Percentiles rank a stretch among this genome's conserved stretches.
Conservation (phyloP, 2,329 filamentous ascomycete species). For the Bipolaris gigantea region DNA sequence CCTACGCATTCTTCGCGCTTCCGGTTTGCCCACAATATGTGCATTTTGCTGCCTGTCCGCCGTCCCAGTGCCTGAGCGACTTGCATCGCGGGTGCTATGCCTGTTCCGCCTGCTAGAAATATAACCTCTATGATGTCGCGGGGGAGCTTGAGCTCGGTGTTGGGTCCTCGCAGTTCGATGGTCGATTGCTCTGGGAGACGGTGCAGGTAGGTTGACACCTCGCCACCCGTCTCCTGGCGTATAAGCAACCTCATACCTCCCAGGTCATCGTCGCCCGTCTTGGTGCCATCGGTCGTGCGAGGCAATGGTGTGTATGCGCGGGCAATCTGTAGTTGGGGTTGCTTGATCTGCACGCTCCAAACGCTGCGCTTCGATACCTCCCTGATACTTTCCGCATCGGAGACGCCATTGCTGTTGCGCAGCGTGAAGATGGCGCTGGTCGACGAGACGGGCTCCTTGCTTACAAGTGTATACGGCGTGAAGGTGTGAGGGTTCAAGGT, state of each 20-base stretch:
- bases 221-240: constrained; percentile 74
- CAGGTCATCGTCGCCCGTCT: constrained; percentile 30
- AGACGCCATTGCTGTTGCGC: constrained; percentile 42
- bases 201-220: constrained; percentile 82
- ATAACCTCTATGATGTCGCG: constrained; percentile 62
- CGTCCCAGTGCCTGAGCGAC: constrained; percentile 66
- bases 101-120: constrained; percentile 90
- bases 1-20: constrained; percentile 66
- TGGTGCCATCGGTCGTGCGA: constrained; percentile 47
- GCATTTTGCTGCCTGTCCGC: constrained; percentile 53
- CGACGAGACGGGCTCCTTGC: constrained; percentile 64
- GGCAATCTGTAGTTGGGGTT: constrained; percentile 90
- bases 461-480: constrained; percentile 65
- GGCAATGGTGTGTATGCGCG: constrained; percentile 89
- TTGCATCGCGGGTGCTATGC: constrained; percentile 87
- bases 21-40: constrained; percentile 82
- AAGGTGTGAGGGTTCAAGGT: constrained; percentile 63
- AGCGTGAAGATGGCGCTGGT: constrained; percentile 71
- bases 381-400: constrained; percentile 36
- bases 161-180: constrained; percentile 78
- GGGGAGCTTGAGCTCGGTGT: constrained; percentile 66
- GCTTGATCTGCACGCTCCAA: constrained; percentile 91
- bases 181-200: constrained; percentile 62
- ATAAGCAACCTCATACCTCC: constrained; percentile 71
- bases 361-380: constrained; percentile 63